Evolutionary conservation across 768 basidiomycete genomes (phyloP).

Genomic region (Mycena maculata): DNA sequence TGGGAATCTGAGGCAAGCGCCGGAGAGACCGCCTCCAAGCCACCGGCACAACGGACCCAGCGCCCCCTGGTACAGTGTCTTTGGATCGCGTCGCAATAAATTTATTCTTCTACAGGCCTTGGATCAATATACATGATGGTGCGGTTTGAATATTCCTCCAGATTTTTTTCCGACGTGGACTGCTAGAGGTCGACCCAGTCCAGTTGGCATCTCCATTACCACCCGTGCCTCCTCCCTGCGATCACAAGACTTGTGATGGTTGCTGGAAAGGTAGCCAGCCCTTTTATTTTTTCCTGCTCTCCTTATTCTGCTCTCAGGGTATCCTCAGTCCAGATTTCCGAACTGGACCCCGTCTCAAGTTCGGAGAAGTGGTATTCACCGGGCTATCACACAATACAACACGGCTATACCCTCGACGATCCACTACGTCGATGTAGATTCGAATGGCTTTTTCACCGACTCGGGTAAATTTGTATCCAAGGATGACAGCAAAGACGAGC

Average conservation of each 20-base stretch:
- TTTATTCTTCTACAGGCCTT: constrained; percentile 12
- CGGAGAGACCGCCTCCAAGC: constrained; percentile 17
- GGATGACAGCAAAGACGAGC: constrained; percentile 38
- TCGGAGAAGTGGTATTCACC: constrained; percentile 52
- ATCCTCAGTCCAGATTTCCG: constrained; percentile 62
- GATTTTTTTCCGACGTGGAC: background rate
- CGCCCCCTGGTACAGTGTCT: constrained; percentile 38
- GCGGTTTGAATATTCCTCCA: background rate
- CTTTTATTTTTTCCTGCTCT: too few relatives aligned
- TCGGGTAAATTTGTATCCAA: constrained; percentile 37
- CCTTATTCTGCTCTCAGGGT: constrained; percentile 32
- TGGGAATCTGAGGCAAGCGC: background rate
- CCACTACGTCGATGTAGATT: constrained; percentile 56
- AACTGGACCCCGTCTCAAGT: constrained; percentile 67
- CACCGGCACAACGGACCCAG: constrained; percentile 40
- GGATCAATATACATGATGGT: constrained; percentile 29
- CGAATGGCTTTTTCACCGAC: constrained; percentile 50
- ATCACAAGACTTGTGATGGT: constrained; percentile 49
- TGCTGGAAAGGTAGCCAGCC: constrained; percentile 47
- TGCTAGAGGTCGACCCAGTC: constrained; percentile 48
- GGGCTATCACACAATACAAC: constrained; percentile 49
- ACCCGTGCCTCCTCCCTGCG: constrained; percentile 51
- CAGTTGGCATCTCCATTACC: constrained; percentile 47
- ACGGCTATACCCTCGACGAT: constrained; percentile 43
- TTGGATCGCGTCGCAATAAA: background rate